phyloP scores from a whole-genome alignment of 805 yeast species.

The Ogataea paraovalis region DNA sequence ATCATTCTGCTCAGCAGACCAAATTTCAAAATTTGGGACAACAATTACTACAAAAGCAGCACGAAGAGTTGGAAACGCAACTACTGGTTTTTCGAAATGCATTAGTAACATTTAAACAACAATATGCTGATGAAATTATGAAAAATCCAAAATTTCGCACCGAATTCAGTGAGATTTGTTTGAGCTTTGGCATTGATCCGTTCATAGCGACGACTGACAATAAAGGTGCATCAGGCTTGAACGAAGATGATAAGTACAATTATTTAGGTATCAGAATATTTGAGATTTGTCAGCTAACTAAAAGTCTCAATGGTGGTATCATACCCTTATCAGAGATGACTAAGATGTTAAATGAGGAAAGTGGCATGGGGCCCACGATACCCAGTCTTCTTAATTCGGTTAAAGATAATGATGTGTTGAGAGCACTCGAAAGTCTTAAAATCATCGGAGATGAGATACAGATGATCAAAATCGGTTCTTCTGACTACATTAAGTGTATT shows the following conservation, averaged over 20 bases:
- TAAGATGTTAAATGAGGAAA: slow-evolving; percentile 26
- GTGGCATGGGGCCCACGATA: slow-evolving; percentile 21
- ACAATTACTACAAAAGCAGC: slow-evolving; percentile 47
- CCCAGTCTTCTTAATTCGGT: neutral
- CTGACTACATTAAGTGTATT: slow-evolving; percentile 57
- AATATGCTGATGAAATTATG: slow-evolving; percentile 64
- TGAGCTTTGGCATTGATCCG: slow-evolving; percentile 82
- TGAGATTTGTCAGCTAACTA: slow-evolving; percentile 67
- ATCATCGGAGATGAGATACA: slow-evolving; percentile 70
- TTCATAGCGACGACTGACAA: slow-evolving; percentile 34
- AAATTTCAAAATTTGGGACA: slow-evolving; percentile 50
- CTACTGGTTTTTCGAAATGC: slow-evolving; percentile 74
- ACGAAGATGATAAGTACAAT: slow-evolving; percentile 47
- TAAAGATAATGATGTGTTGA: slow-evolving; percentile 48
- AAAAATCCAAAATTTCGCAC: slow-evolving; percentile 60
- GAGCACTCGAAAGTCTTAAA: slow-evolving; percentile 49
- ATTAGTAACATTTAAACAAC: slow-evolving; percentile 66
- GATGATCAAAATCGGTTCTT: slow-evolving; percentile 52
- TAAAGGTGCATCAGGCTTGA: neutral
- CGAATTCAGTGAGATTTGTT: slow-evolving; percentile 73
- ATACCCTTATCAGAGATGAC: slow-evolving; percentile 56
- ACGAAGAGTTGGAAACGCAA: slow-evolving; percentile 64
- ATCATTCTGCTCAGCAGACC: slow-evolving; percentile 20
- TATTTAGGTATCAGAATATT: slow-evolving; percentile 72
- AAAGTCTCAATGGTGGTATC: slow-evolving; percentile 78